Conservation (phyloP, 2,329 filamentous ascomycete genomes). For the Aulographum hederae region DNA sequence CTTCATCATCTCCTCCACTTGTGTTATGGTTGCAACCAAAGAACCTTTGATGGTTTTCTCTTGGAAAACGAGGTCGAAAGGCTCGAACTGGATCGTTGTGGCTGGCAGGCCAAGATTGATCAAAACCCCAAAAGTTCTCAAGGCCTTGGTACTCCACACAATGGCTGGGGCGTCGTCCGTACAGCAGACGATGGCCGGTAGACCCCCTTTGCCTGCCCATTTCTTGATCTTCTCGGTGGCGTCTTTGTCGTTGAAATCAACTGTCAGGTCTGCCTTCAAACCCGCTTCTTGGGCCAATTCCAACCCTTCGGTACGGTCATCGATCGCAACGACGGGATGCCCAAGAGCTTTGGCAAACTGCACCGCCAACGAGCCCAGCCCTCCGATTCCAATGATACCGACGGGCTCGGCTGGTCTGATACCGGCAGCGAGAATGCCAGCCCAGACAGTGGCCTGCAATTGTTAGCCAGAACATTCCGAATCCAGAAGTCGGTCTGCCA, state of each 20-base stretch:
- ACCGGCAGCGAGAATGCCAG: conserved; percentile 1
- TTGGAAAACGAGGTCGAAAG: conserved; percentile 10
- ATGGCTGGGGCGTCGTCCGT: conserved; percentile 11
- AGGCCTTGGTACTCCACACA: conserved; percentile 10
- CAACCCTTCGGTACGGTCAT: conserved; percentile 10
- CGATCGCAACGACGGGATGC: conserved; percentile 10
- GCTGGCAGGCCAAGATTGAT: conserved; percentile 11
- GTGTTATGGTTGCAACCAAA: conserved; percentile 11
- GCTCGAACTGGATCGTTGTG: conserved; percentile 12
- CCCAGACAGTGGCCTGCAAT: conserved; percentile 6
- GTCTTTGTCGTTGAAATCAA: conserved; percentile 4
- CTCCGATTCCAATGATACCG: conserved; percentile 6
- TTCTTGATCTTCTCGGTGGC: conserved; percentile 4
- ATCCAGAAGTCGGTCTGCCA: not conserved
- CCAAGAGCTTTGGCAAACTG: conserved; percentile 12
- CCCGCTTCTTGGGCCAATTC: not conserved
- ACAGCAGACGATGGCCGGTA: conserved; percentile 11
- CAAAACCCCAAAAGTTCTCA: conserved; percentile 10
- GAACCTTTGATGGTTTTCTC: conserved; percentile 11
- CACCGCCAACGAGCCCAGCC: conserved; percentile 7
- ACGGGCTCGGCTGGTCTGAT: conserved; percentile 1
- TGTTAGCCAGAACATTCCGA: no score
- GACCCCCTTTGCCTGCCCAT: conserved; percentile 4
- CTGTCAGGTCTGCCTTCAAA: conserved; percentile 5
- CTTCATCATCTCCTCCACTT: conserved; percentile 11